A percentile compares a stretch with the other conserved stretches of the same genome.
Evolutionary conservation across 192 early-diverging fungal species (phyloP).

Genomic region (Radiomyces spectabilis): DNA sequence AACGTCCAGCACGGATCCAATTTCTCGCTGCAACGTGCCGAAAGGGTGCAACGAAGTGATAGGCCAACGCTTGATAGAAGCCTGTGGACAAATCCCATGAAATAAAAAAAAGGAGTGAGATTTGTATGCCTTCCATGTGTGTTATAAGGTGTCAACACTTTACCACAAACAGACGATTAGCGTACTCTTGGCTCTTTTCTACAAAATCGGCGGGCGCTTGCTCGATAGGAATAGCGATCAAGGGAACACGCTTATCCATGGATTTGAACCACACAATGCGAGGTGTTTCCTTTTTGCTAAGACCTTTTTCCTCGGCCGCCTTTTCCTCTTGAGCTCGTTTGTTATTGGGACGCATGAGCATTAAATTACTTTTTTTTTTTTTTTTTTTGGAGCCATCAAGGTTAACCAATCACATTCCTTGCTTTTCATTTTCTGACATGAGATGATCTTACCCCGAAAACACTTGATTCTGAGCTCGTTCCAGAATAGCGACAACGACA

Average conservation of each 20-base stretch:
- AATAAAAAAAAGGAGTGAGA: not conserved
- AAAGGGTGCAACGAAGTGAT: constrained; percentile 63
- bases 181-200: constrained; percentile 47
- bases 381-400: not conserved
- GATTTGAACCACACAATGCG: constrained; percentile 77
- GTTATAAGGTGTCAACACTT: not conserved
- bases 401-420: not conserved
- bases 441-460: constrained; percentile 38
- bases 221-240: constrained; percentile 68
- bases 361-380: not conserved
- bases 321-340: constrained; percentile 30
- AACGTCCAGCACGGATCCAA: constrained; percentile 75
- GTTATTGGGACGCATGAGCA: constrained; percentile 23
- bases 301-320: constrained; percentile 35
- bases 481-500: constrained; percentile 50
- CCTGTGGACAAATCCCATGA: constrained; percentile 8
- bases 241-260: constrained; percentile 72
- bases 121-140: too few relatives aligned
- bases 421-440: not conserved
- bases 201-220: constrained; percentile 61
- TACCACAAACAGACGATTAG: constrained; percentile 46
- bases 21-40: constrained; percentile 57
- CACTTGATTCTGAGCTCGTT: constrained; percentile 44
- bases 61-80: constrained; percentile 66
- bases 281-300: constrained; percentile 37